These are phyloP conservation scores for Grosmannia serpens DNA, from an alignment of 2,329 filamentous ascomycete species.

Conservation along the genomic window DNA sequence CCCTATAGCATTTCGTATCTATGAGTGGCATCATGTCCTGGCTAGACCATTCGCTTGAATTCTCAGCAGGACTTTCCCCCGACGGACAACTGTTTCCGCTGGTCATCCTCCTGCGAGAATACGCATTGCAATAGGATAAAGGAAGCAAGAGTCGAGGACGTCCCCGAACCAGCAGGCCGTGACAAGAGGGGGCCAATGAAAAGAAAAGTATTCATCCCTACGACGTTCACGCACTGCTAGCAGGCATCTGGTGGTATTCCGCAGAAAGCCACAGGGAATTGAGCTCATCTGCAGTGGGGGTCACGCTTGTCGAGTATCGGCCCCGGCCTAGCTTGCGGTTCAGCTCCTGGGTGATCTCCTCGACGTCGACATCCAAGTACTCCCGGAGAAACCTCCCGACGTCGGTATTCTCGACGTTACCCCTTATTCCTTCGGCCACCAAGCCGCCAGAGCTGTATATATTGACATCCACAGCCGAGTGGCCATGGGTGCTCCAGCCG, in stretches of 20 bases:
- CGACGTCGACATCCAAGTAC: slow-evolving; percentile 72
- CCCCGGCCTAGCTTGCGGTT: slow-evolving; percentile 30
- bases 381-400: slow-evolving; percentile 69
- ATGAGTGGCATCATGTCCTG: too few relatives aligned
- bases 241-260: not conserved
- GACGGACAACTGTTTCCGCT: not conserved
- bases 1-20: too few relatives aligned
- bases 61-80: too few relatives aligned
- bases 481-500: slow-evolving; percentile 90
- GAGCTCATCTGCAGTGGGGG: slow-evolving; percentile 1
- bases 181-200: not conserved
- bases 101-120: not conserved
- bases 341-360: slow-evolving; percentile 66
- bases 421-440: slow-evolving; percentile 52
- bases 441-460: slow-evolving; percentile 73
- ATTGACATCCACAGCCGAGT: slow-evolving; percentile 90
- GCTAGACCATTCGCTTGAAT: too few relatives aligned
- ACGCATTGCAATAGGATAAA: not conserved
- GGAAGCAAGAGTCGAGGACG: not conserved
- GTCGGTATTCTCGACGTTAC: slow-evolving; percentile 93
- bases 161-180: too few relatives aligned
- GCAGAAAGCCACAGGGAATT: not conserved
- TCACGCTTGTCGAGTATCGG: not conserved
- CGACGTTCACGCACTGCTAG: not conserved
- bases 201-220: not conserved